Conservation (phyloP, 495 filamentous ascomycete genomes). For the Aspergillus sclerotioniger region DNA sequence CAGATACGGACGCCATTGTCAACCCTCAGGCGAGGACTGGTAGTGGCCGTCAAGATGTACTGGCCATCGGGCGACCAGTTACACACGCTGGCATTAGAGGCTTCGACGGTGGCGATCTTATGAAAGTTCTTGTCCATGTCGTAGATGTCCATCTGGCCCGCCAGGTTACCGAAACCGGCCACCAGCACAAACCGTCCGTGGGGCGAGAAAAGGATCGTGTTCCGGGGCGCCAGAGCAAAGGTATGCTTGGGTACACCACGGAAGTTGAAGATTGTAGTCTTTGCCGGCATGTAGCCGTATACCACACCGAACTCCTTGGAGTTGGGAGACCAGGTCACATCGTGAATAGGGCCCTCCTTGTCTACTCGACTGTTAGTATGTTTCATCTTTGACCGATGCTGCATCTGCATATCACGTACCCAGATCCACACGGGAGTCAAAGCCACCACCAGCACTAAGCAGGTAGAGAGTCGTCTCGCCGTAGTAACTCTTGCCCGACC, state of each 20-base stretch:
- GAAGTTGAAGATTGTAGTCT: slow-evolving; percentile 93
- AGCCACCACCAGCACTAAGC: slow-evolving; percentile 84
- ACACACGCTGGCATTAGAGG: slow-evolving; percentile 91
- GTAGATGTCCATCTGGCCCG: slow-evolving; percentile 96
- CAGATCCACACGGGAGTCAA: slow-evolving; percentile 86
- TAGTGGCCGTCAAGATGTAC: slow-evolving; percentile 93
- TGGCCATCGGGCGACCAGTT: slow-evolving; percentile 95
- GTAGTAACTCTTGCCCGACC: slow-evolving; percentile 97
- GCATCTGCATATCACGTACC: slow-evolving; percentile 41
- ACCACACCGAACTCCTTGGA: slow-evolving; percentile 95
- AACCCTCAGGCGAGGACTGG: slow-evolving; percentile 87
- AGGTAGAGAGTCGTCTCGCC: slow-evolving; percentile 97
- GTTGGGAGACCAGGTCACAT: slow-evolving; percentile 96
- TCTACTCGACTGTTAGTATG: slow-evolving; percentile 48
- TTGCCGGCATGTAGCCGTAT: slow-evolving; percentile 97
- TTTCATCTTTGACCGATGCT: background rate
- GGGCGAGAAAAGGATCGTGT: slow-evolving; percentile 94
- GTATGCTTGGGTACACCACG: slow-evolving; percentile 75
- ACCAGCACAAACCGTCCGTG: slow-evolving; percentile 89
- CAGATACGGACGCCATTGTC: slow-evolving; percentile 96
- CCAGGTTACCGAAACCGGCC: slow-evolving; percentile 95
- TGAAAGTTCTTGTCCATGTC: slow-evolving; percentile 87
- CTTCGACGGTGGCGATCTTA: slow-evolving; percentile 92
- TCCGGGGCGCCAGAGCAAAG: slow-evolving; percentile 83
- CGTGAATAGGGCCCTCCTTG: slow-evolving; percentile 97